Evolutionary conservation across 2,329 filamentous ascomycete genomes (phyloP).

Genomic region (Penicillium digitatum): DNA sequence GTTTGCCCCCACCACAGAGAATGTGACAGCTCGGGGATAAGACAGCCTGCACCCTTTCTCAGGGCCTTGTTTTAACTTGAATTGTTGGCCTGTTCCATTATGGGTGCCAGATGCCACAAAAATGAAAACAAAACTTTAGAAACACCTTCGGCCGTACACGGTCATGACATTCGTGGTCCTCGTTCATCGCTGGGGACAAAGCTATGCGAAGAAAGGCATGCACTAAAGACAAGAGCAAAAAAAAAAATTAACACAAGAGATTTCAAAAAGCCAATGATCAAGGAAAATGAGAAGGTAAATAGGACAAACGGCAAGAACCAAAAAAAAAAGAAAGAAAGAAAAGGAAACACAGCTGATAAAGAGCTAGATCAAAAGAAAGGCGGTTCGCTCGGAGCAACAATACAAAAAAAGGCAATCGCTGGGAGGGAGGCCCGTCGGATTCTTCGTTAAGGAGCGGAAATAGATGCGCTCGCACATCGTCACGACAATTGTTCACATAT

Average conservation of each 20-base stretch:
- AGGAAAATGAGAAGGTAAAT: slow-evolving; percentile 27
- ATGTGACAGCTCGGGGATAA: slow-evolving; percentile 10
- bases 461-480: slow-evolving; percentile 23
- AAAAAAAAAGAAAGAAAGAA: not conserved
- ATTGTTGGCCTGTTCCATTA: slow-evolving; percentile 4
- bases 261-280: slow-evolving; percentile 11
- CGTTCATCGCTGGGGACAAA: slow-evolving; percentile 38
- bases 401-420: slow-evolving; percentile 14
- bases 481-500: slow-evolving; percentile 24
- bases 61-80: not conserved
- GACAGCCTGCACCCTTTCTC: not conserved
- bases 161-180: slow-evolving; percentile 43
- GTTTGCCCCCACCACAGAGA: slow-evolving; percentile 12
- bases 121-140: slow-evolving; percentile 17
- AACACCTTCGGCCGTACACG: slow-evolving; percentile 35
- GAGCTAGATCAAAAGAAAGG: slow-evolving; percentile 24
- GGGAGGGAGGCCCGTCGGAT: slow-evolving; percentile 6
- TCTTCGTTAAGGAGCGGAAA: slow-evolving; percentile 17
- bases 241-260: slow-evolving; percentile 21
- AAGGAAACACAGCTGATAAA: slow-evolving; percentile 14
- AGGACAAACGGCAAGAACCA: slow-evolving; percentile 23
- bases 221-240: slow-evolving; percentile 27
- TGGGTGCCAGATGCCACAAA: slow-evolving; percentile 10
- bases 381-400: slow-evolving; percentile 17
- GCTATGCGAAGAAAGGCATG: slow-evolving; percentile 38